Conservation (phyloP, 192 early-diverging fungal genomes). For the Dimargaris cristalligena region DNA sequence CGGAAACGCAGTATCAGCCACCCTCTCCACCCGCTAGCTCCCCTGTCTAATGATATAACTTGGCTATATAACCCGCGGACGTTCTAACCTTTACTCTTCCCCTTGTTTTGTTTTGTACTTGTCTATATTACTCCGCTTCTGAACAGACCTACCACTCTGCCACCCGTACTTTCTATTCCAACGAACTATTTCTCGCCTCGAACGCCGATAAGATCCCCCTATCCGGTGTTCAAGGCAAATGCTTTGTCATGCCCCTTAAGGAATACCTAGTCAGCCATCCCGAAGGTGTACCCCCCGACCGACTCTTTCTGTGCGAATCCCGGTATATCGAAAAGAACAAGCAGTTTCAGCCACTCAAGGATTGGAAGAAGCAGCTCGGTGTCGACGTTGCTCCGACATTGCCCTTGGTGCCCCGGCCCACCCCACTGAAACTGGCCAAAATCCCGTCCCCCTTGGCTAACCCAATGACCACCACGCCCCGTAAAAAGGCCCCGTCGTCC, state of each 20-base stretch:
- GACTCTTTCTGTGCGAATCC: constrained; percentile 6
- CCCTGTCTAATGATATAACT: no score
- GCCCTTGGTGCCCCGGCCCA: constrained; percentile 1
- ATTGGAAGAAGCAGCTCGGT: constrained; percentile 2
- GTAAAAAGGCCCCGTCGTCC: neutral
- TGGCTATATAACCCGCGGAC: no score
- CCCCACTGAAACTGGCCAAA: constrained; percentile 6
- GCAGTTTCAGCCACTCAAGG: constrained; percentile 4
- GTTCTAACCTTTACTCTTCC: no score
- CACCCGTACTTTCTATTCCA: constrained; percentile 2
- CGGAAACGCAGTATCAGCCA: no score
- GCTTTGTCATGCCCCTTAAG: constrained; percentile 3
- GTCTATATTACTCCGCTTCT: no score
- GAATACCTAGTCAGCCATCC: neutral
- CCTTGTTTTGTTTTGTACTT: no score
- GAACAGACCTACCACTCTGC: constrained; percentile 5
- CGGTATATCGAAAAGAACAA: neutral
- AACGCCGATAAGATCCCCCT: neutral
- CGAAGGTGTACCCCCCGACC: neutral
- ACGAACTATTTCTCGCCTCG: neutral
- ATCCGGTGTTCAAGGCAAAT: constrained; percentile 4
- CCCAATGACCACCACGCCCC: neutral
- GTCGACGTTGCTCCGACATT: neutral
- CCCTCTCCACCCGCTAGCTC: no score
- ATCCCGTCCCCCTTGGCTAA: neutral